A percentile compares a stretch with the other conserved stretches of the same genome.
Evolutionary conservation across 2,329 filamentous ascomycete genomes (phyloP).

Genomic region (Calonectria multiphialidica): DNA sequence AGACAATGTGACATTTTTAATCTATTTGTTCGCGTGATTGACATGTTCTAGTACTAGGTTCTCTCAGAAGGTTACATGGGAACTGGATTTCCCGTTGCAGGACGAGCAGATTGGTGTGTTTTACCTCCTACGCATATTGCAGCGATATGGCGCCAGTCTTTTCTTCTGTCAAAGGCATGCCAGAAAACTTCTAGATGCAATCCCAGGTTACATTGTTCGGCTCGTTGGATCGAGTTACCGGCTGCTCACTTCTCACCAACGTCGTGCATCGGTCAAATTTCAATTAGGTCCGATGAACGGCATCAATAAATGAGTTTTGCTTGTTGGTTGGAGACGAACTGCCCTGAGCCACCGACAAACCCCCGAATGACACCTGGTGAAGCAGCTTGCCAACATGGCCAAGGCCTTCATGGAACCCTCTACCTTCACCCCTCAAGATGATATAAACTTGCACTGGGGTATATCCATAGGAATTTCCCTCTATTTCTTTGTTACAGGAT

Average conservation of each 20-base stretch:
- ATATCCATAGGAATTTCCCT: neutral
- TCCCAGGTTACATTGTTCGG: neutral
- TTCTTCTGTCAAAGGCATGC: neutral
- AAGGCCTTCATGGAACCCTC: neutral
- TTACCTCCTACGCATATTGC: constrained; percentile 1
- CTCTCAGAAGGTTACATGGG: neutral
- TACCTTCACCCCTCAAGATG: constrained; percentile 1
- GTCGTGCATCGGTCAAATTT: neutral
- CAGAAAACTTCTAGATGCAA: constrained; percentile 3
- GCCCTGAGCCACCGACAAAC: neutral
- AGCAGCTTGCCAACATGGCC: neutral
- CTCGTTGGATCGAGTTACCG: neutral
- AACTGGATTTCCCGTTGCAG: constrained; percentile 1
- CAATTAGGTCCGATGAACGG: neutral
- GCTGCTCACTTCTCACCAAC: neutral
- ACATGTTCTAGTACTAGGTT: constrained; percentile 10
- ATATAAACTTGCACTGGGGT: neutral
- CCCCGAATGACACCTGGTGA: neutral
- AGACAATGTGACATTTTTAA: neutral
- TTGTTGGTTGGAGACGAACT: neutral
- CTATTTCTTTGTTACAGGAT: neutral
- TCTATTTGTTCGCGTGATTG: constrained; percentile 7
- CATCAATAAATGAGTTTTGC: neutral
- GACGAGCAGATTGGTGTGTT: neutral
- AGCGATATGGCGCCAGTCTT: neutral